A percentile compares a stretch with the other conserved stretches of the same genome.
Conservation (phyloP, 257 asterid genomes). For the Solanum arcanum region DNA sequence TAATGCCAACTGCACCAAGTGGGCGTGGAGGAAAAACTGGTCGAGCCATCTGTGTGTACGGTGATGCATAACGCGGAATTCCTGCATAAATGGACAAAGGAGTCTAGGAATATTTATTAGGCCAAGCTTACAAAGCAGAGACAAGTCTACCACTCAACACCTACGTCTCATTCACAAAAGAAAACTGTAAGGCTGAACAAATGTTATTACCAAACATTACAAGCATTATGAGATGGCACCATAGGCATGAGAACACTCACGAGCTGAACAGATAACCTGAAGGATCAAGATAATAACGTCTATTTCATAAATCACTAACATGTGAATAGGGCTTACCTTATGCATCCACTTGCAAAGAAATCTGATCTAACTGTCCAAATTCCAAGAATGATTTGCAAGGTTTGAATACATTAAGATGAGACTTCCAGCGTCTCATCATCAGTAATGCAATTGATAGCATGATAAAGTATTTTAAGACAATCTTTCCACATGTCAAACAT, state of each 20-base stretch:
- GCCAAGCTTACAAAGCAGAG: conserved; percentile 16
- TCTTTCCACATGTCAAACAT: conserved; percentile 18
- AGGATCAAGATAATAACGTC: conserved; percentile 51
- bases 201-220: conserved; percentile 69
- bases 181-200: conserved; percentile 38
- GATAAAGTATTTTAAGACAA: conserved; percentile 21
- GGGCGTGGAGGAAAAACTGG: conserved; percentile 70
- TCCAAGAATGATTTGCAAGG: conserved; percentile 44
- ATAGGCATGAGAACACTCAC: conserved; percentile 89
- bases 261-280: conserved; percentile 93
- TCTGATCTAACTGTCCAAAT: conserved; percentile 45
- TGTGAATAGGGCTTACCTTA: conserved; percentile 65
- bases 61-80: conserved; percentile 56
- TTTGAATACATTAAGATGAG: conserved; percentile 40
- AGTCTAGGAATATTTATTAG: conserved; percentile 71
- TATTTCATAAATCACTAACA: conserved; percentile 52
- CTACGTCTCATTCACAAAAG: conserved; percentile 17
- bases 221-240: conserved; percentile 90
- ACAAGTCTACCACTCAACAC: not conserved
- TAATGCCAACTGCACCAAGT: conserved; percentile 34
- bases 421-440: conserved; percentile 36
- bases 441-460: conserved; percentile 18
- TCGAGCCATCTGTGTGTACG: conserved; percentile 54
- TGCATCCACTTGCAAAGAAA: conserved; percentile 52
- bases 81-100: conserved; percentile 63